Base-by-base conservation (phyloP, 2,329 filamentous ascomycete species). In the Cladophialophora chaetospira region DNA sequence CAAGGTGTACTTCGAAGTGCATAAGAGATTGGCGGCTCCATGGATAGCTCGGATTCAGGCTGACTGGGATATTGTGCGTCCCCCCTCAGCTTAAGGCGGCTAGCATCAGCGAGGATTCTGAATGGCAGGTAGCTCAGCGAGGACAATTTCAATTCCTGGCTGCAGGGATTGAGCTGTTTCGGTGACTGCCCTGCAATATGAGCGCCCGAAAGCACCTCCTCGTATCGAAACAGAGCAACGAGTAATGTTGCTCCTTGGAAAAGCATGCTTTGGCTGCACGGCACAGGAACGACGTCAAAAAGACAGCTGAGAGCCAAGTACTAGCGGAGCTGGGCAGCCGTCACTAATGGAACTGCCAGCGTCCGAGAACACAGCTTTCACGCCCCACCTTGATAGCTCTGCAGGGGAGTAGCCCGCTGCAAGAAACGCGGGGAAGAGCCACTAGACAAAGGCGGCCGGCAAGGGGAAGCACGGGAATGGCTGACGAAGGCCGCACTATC, bases 371-470 rank as follows among this genome's bases (percentile, higher is more conserved):
- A 36, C 49, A 44, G 49, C 38, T 54, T 33, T 13, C 26, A 40
- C 43, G 36, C 49, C 50, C 46, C 57, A 56, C 48, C 42, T 35
- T 25, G 11, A 23, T 31, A 17, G 43, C 29, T 17, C 4, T 19
- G 33, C 26, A 8, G 13, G 25, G n/a, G 26, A n/a, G 50, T 13
- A 36, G 29, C 45, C 51, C 50, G 51, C 53, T 55, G 40, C 48
- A 53, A 48, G 55, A 58, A 56, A 61, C 55, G 59, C 59, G 59
- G 59, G 59, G 55, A 55, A 58, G 17, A n/a, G 36, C 48, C 51
- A 58, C 36, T 35, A 47, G 42, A 42, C 15, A 25, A 48, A 15
- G 44, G n/a, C n/a, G 38, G 43, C 28, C 28, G 26, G 36, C 43
- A 44, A 31, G 48, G 29, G 19, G 23, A 15, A 43, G n/a, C 13